phyloP scores from a whole-genome alignment of 1,139 yeast species.

The Geotrichum macrosporum region DNA sequence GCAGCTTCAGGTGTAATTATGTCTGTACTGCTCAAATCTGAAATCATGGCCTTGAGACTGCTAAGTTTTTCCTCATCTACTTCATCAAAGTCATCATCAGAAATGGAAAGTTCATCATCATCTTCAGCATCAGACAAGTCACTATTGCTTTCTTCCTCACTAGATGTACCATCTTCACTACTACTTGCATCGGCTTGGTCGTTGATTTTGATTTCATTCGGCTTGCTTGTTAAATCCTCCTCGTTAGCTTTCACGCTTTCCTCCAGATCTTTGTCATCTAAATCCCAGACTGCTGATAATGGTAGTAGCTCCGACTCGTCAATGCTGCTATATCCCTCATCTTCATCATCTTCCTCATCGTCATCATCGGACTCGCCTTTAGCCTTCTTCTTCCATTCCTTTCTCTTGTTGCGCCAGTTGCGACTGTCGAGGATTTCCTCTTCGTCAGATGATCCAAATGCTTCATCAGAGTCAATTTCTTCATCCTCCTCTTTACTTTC shows the following conservation, averaged over 20 bases:
- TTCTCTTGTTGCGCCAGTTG: conserved; percentile 26
- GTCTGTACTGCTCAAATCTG: conserved; percentile 20
- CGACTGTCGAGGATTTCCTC: conserved; percentile 27
- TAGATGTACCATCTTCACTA: conserved; percentile 22
- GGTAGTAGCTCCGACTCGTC: conserved; percentile 75
- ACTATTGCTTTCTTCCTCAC: conserved; percentile 36
- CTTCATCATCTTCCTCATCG: conserved; percentile 34
- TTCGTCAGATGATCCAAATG: conserved; percentile 38
- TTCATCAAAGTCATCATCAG: conserved; percentile 31
- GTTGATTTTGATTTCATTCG: conserved; percentile 31
- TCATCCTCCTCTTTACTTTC: conserved; percentile 42
- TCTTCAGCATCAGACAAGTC: conserved; percentile 39
- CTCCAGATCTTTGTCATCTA: conserved; percentile 50
- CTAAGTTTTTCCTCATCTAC: conserved; percentile 29
- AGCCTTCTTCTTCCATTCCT: conserved; percentile 23
- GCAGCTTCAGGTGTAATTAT: conserved; percentile 18
- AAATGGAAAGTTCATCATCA: conserved; percentile 35
- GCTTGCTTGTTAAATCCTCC: conserved; percentile 28
- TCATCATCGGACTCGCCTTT: conserved; percentile 20
- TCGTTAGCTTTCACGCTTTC: conserved; percentile 27
- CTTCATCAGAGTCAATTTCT: conserved; percentile 45
- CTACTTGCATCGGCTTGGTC: conserved; percentile 26
- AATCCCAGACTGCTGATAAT: conserved; percentile 83
- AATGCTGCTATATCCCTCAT: conserved; percentile 43
- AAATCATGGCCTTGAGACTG: conserved; percentile 28